Conservation (phyloP, 768 basidiomycete genomes). For the Suillus bovinus region DNA sequence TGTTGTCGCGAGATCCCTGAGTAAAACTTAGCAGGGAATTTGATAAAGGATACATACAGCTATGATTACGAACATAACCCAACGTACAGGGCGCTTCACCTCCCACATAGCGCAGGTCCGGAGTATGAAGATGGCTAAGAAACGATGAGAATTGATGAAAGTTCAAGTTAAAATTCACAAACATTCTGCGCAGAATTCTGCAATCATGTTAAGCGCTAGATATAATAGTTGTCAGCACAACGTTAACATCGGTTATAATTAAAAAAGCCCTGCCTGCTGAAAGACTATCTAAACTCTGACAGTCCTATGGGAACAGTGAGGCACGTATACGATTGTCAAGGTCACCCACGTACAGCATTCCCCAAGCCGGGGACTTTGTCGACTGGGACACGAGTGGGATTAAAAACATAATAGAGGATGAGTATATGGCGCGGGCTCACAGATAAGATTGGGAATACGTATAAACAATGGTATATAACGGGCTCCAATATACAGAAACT, state of each 20-base stretch:
- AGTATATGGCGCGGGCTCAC: background rate
- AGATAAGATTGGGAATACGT: background rate
- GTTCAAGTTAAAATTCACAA: background rate
- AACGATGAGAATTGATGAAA: background rate
- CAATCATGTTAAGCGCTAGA: background rate
- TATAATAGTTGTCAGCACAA: background rate
- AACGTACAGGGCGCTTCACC: background rate
- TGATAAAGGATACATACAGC: background rate
- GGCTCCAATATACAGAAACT: background rate
- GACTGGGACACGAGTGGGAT: background rate
- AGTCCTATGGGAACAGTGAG: background rate
- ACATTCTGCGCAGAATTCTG: slow-evolving; percentile 1
- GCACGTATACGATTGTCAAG: background rate
- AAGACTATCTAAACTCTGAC: background rate
- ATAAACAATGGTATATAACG: background rate
- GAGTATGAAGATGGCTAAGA: background rate
- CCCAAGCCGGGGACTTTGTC: background rate
- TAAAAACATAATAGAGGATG: background rate
- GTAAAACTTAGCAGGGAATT: background rate
- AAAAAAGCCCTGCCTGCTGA: background rate
- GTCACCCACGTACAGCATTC: background rate
- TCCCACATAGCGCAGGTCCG: background rate
- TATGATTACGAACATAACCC: background rate
- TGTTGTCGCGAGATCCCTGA: background rate
- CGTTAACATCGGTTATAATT: background rate